Evolutionary conservation across 2,329 filamentous ascomycete species (phyloP).

Genomic region (Sphaerulina vaccinii): DNA sequence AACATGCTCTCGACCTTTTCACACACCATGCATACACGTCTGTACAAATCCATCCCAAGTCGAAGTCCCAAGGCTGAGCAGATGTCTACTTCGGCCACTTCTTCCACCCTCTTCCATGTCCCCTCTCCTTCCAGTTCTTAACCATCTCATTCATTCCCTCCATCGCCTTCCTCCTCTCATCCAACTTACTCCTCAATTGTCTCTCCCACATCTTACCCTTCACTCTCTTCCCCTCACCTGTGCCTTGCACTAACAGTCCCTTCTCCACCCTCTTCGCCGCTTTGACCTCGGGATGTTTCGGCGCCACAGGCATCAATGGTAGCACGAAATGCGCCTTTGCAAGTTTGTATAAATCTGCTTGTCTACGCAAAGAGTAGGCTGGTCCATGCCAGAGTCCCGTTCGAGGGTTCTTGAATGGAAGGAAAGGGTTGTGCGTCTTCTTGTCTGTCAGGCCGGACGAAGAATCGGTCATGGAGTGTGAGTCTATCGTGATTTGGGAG

Average conservation of each 20-base stretch:
- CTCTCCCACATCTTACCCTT: slow-evolving; percentile 96
- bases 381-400: slow-evolving; percentile 85
- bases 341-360: slow-evolving; percentile 88
- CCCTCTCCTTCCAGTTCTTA: slow-evolving; percentile 88
- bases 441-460: slow-evolving; percentile 38
- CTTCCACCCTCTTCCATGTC: slow-evolving; percentile 72
- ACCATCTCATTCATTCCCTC: slow-evolving; percentile 91
- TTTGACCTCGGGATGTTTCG: slow-evolving; percentile 55
- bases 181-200: slow-evolving; percentile 76
- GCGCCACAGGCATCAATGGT: slow-evolving; percentile 35
- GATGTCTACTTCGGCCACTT: slow-evolving; percentile 64
- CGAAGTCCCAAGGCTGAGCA: too few relatives aligned
- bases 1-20: too few relatives aligned
- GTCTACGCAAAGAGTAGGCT: slow-evolving; percentile 76
- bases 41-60: too few relatives aligned
- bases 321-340: slow-evolving; percentile 58
- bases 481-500: slow-evolving; percentile 30
- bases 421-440: slow-evolving; percentile 68
- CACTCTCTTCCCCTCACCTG: slow-evolving; percentile 79
- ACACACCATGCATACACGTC: too few relatives aligned
- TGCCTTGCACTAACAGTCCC: slow-evolving; percentile 84
- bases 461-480: slow-evolving; percentile 11
- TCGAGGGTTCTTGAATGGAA: slow-evolving; percentile 70
- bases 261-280: slow-evolving; percentile 72
- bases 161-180: slow-evolving; percentile 88